Evolutionary conservation across 306 rosid genomes (phyloP), one percentile per base, ranked within the genome.

Genomic region (Cucumis melo): DNA sequence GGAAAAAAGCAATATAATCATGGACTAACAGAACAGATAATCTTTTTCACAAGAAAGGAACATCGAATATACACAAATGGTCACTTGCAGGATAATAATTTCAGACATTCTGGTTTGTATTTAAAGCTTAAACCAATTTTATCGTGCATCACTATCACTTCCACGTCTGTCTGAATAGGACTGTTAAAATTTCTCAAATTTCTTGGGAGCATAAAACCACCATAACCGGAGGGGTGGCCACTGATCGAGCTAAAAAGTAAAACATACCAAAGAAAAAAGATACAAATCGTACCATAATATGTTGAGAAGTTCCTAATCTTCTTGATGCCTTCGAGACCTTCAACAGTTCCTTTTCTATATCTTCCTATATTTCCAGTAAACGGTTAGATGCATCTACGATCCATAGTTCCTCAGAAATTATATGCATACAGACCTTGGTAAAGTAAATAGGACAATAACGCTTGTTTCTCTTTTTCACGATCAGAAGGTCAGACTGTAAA

Each of bases 401-500:
- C 42, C 16, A 39, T 3, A 14, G 38, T 48, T 70, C 74, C 82
- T 61, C 77, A 46, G 80, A 67, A 60, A 53, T 67, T 23, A 75
- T 51, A 51, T 51, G 56, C 20, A 16, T 86, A 85, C 93, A 62
- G 81, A 91, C 97, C 98, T 87, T 94, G 19, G 91, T 82, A 86
- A 94, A 94, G 80, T 91, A 94, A 50, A 91, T 82, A 66, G 98
- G 98, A 82, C 96, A 94, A 80, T 90, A 94, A 77, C 98, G 96
- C 87, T 84, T 94, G 82, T 88, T 91, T 85, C 85, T 91, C 89
- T 84, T 94, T 86, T 90, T 94, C 85, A 88, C 87, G 82, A 92
- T 89, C 88, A 94, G 85, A 81, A 91, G 95, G 78, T 94, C 95
- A 0, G 99, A 93, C 97, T 93, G 98, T 27, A 85, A 79, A 76